Percentiles rank a stretch among this genome's conserved stretches.
These are phyloP conservation scores for Microsporum canis DNA, from an alignment of 2,329 filamentous ascomycete genomes.

Conservation along the genomic window DNA sequence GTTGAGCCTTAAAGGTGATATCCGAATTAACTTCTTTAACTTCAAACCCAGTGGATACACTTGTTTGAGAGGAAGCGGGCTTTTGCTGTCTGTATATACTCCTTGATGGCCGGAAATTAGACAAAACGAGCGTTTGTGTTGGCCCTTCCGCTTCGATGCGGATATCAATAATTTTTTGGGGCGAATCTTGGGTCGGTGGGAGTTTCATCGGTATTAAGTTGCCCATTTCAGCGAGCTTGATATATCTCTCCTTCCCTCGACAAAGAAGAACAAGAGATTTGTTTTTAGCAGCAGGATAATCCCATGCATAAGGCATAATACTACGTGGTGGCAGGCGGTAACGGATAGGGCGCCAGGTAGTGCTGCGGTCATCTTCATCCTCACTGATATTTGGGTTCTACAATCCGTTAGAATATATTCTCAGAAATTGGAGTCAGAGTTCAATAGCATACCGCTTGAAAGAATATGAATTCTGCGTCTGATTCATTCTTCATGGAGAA, in stretches of 20 bases:
- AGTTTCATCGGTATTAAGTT: slow-evolving; percentile 93
- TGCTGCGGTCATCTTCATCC: slow-evolving; percentile 65
- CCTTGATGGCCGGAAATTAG: slow-evolving; percentile 85
- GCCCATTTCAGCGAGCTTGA: slow-evolving; percentile 92
- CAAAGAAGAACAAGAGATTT: slow-evolving; percentile 80
- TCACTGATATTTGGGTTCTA: slow-evolving; percentile 68
- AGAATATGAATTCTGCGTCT: slow-evolving; percentile 92
- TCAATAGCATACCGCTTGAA: slow-evolving; percentile 53
- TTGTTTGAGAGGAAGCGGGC: slow-evolving; percentile 45
- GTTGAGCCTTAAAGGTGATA: slow-evolving; percentile 76
- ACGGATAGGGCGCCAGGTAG: slow-evolving; percentile 81
- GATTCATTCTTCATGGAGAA: slow-evolving; percentile 99
- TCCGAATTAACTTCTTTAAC: slow-evolving; percentile 85
- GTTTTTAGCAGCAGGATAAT: slow-evolving; percentile 94
- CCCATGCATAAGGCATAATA: slow-evolving; percentile 99
- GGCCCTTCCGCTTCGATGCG: slow-evolving; percentile 93
- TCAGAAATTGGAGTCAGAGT: background rate
- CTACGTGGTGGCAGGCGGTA: slow-evolving; percentile 87
- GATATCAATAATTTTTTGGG: slow-evolving; percentile 81
- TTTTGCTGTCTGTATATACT: slow-evolving; percentile 70
- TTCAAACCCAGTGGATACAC: slow-evolving; percentile 64
- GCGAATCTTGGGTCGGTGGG: slow-evolving; percentile 49
- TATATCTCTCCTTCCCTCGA: slow-evolving; percentile 70
- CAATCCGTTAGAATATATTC: background rate
- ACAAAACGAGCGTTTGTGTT: slow-evolving; percentile 85